Base-by-base conservation (phyloP, 108 stramenopile genomes). In the Craspedostauros australis region DNA sequence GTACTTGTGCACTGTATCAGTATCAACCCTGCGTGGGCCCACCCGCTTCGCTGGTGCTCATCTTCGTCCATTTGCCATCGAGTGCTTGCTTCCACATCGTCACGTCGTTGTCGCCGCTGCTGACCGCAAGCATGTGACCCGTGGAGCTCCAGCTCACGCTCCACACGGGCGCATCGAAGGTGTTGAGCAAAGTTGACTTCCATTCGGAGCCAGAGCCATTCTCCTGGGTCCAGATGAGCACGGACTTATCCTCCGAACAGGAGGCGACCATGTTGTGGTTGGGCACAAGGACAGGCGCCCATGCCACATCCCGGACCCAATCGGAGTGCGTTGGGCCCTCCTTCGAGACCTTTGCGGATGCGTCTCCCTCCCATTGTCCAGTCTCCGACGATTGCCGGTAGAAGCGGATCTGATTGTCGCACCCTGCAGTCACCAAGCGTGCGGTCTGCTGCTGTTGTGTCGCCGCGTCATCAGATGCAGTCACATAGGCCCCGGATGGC, bases 221-320 rank as follows among this genome's bases (percentile, higher is more conserved):
- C 7, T 43, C 56, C 68, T 88, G 90, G 31, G 84, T 88, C 98
- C 98, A 99, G 67, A 99, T 84, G 56, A 93, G 57, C n/a, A 94
- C 95, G 9, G 74, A 79, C 14, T 82, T 64, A 65, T 99, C 96
- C 66, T 99, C 99, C 33, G 89, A 84, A 66, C 96, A 95, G 21
- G 87, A 88, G 20, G 97, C 97, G 9, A 99, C 74, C 9, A 88
- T 59, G 62, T 82, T 83, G 34, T 80, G 68, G 54, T 84, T 83
- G n/a, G 96, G 96, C 42, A 96, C 41, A 46, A 73, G 66, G 52
- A 60, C 54, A 0, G 98, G 98, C 11, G 94, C 92, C 94, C 94
- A 99, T 12, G 97, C 97, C 40, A 98, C 98, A 78, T 99, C 98
- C 19, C 97, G 75, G 23, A 98, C 97, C 96, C 97, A 97, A 78